Base-by-base conservation (phyloP, 2,329 filamentous ascomycete species). In the Phaeoacremonium minimum region DNA sequence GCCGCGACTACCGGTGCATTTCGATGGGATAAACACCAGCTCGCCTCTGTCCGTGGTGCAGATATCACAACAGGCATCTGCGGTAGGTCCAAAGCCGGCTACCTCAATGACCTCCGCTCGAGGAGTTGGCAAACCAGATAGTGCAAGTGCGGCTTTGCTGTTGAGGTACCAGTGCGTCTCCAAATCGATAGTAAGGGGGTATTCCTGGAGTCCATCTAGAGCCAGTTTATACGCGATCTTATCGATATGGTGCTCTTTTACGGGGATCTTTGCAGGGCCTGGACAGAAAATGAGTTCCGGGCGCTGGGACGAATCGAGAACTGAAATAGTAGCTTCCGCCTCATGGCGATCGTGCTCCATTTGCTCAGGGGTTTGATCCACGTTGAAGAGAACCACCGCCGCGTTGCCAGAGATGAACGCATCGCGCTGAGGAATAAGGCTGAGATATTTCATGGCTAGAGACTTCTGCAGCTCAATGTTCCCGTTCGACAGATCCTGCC, bases 151-250 rank as follows among this genome's bases (percentile, higher is more conserved):
- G 6, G 48, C 57, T 44, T 63, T 63, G 22, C 54, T 57, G 41
- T 60, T 61, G 33, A 64, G 44, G 14, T 52, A 52, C 53, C 59
- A 61, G 31, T 61, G 55, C 3, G 46, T 56, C 30, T 62, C 55
- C 3, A 51, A 42, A 4, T 46, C 41, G 5, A 60, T 43, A 6
- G 55, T 38, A 4, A 59, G 47, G 7, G 49, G 42, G 19, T 56
- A 50, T 2, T 28, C 30, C 22, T 61, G 49, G 1, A 61, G 43
- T 6, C 46, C 49, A 32, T 63, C 58, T 3, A 55, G 42, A 8
- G 46, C 42, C 16, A 58, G 36, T 35, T 57, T 58, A 44, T 49
- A 50, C 20, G 46, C 50, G 7, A 63, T 35, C 6, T n/a, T n/a
- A n/a, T n/a, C n/a, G n/a, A 45, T 30, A 18, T 58, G 40, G 4